phyloP scores from a whole-genome alignment of 73 alveolate species.

The Paramecium octaurelia region DNA sequence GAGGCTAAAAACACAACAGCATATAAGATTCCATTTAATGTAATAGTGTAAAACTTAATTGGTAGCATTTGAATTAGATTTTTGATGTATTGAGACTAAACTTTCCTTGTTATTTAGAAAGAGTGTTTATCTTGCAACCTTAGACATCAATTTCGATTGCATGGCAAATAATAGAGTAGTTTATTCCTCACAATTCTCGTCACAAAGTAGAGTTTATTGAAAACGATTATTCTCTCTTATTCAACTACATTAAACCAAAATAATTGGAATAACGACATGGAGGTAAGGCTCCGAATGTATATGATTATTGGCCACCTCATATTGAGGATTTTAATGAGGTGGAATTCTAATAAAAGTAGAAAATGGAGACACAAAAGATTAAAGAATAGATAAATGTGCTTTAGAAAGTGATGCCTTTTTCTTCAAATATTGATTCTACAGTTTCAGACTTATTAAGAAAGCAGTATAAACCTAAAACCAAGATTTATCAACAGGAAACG shows the following conservation, averaged over 20 bases:
- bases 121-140: background rate
- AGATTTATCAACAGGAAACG: background rate
- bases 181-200: conserved; percentile 35
- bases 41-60: background rate
- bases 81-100: background rate
- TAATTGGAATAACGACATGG: background rate
- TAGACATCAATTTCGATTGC: background rate
- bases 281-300: background rate
- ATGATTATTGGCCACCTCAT: conserved; percentile 50
- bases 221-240: background rate
- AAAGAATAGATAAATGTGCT: background rate
- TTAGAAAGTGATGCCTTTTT: background rate
- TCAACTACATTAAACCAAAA: background rate
- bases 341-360: background rate
- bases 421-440: background rate
- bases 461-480: background rate
- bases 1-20: conserved; percentile 27
- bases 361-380: background rate
- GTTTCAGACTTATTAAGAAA: background rate
- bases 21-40: background rate
- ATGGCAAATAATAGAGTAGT: conserved; percentile 26
- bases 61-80: background rate
- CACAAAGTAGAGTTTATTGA: conserved; percentile 17
- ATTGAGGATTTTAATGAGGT: background rate
- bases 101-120: conserved; percentile 13